Base-by-base conservation (phyloP, 2,329 filamentous ascomycete genomes). In the Aaosphaeria pasadenensis region DNA sequence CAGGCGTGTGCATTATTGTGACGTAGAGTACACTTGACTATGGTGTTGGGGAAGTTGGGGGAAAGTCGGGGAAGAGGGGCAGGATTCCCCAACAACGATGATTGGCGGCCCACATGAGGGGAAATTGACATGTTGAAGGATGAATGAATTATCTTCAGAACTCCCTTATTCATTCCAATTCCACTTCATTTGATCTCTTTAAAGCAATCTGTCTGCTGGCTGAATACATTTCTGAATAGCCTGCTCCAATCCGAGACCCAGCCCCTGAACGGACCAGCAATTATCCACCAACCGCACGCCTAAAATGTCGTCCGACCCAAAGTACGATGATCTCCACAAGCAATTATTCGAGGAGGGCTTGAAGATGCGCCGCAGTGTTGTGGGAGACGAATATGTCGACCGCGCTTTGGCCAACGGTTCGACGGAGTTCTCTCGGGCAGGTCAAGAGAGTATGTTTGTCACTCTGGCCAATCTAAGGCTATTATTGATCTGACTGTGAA, bases 311-410 rank as follows among this genome's bases (percentile, higher is more conserved):
- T 68, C 66, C 49, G 68, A 73, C 46, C 66, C 71, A 1, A 71
- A 72, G 31, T 66, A 71, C 57, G 65, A 72, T 40, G 66, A 66
- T 29, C 60, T 69, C 44, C 75, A 84, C 69, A 77, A 81, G 56
- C 69, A 77, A 43, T 74, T 85, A 41, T 86, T 83, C 68, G 77
- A 83, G 5, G 76, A 80, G 54, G 84, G 84, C 33, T 71, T 86
- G 47, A 75, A 80, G 58, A 78, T 83, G 60, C 81, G 84, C 33
- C 75, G 78, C 44, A 74, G 74, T 51, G 84, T 86, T 6, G 77
- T 83, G 11, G 83, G 84, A n/a, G 72, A 83, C 47, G 73, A 74
- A 36, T 84, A 85, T 55, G 83, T 86, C 46, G 75, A 84, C 57
- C 71, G 70, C 4, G 77, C 83, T 1, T 71, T 85, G 7, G 70